Base-by-base conservation (phyloP, 345 rosid species). In the Aurinia saxatilis region DNA sequence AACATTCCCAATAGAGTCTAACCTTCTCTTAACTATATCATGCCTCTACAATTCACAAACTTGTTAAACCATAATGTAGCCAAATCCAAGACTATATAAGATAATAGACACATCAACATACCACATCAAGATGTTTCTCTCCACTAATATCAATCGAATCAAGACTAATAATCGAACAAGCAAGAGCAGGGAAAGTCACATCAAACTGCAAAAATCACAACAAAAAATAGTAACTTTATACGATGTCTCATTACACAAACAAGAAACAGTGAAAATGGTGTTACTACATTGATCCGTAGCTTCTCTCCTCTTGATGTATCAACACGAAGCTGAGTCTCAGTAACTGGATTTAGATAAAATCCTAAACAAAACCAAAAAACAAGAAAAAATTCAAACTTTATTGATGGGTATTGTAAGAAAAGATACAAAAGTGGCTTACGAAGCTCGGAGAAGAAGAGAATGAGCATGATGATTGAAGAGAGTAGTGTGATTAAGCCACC, bases 231-330 rank as follows among this genome's bases (percentile, higher is more conserved):
- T n/a, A n/a, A n/a, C n/a, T n/a, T n/a, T n/a, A n/a, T n/a, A n/a
- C n/a, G n/a, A n/a, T n/a, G n/a, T n/a, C n/a, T n/a, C n/a, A n/a
- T n/a, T n/a, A n/a, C n/a, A n/a, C n/a, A n/a, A n/a, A n/a, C n/a
- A n/a, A 30, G 63, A 49, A 23, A 23, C 5, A 3, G 5, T 29
- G 50, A 52, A 55, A 42, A 64, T 51, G 12, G 16, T 14, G 14
- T 27, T 6, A 27, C 47, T 70, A 90, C 99, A 81, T 93, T 87
- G 80, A 90, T 85, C 9, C 90, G 91, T 35, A 93, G 80, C 65
- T 81, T 82, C 78, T 90, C 99, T 68, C 97, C 96, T 71, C 97
- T 81, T n/a, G 99, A 85, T 30, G 97, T 93, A 69, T 93, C 99
- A 35, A 93, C 99, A 42, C 84, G 84, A 36, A 93, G 95, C 82